A percentile compares a stretch with the other conserved stretches of the same genome.
Conservation (phyloP, 129 eudicot genomes). For the Dittrichia graveolens region DNA sequence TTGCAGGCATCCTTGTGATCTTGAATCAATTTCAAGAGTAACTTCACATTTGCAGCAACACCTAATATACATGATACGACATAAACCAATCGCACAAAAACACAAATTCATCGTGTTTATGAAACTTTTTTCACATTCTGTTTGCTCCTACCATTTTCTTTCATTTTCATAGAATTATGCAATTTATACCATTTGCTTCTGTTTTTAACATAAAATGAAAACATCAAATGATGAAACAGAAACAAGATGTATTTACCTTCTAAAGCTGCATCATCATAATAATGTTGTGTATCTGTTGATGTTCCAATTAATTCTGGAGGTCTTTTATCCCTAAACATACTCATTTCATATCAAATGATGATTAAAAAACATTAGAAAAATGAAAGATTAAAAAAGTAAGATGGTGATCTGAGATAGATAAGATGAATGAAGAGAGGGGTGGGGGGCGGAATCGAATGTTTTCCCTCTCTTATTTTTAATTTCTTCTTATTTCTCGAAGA, state of each 20-base stretch:
- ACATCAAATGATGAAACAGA: not conserved
- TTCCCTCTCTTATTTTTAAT: conserved; percentile 32
- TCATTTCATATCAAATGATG: conserved; percentile 23
- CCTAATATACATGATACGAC: conserved; percentile 44
- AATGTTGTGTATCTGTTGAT: conserved; percentile 35
- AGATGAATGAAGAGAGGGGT: conserved; percentile 37
- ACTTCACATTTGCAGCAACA: conserved; percentile 77
- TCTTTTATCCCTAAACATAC: conserved; percentile 37
- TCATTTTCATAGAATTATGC: too few species aligned
- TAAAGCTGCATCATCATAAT: conserved; percentile 43
- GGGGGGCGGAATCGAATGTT: conserved; percentile 26
- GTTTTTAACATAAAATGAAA: not conserved
- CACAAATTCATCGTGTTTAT: too few species aligned
- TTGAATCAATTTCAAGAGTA: conserved; percentile 66
- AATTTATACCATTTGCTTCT: not conserved
- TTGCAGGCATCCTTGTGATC: conserved; percentile 81
- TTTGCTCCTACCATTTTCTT: not conserved
- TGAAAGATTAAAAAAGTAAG: not conserved
- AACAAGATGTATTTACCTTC: conserved; percentile 34
- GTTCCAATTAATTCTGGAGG: conserved; percentile 36
- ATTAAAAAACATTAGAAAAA: not conserved
- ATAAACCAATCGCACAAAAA: too few species aligned
- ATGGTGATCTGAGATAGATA: conserved; percentile 36
- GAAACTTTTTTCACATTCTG: too few species aligned
- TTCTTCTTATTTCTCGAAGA: conserved; percentile 35